Conservation (phyloP, 1,284 basidiomycete species). For the Takashimella tepidaria region DNA sequence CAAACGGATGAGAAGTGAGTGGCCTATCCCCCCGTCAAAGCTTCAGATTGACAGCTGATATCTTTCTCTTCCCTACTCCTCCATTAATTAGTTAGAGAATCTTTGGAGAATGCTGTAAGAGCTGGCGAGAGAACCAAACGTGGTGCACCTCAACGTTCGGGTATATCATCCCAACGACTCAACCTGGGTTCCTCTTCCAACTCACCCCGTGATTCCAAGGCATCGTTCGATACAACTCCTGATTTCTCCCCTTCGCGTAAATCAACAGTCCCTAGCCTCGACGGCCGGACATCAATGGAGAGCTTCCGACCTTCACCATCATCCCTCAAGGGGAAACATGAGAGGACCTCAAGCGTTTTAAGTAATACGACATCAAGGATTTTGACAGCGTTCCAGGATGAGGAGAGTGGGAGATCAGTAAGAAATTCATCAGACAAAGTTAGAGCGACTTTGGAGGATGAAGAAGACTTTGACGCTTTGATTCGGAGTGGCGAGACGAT, state of each 20-base stretch:
- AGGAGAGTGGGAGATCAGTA: slow-evolving; percentile 5
- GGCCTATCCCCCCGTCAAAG: no score
- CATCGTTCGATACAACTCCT: slow-evolving; percentile 10
- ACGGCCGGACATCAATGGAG: slow-evolving; percentile 14
- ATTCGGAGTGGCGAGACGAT: slow-evolving; percentile 81
- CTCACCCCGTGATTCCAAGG: slow-evolving; percentile 17
- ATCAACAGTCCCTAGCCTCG: background rate
- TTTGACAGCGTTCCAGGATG: slow-evolving; percentile 23
- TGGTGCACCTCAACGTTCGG: slow-evolving; percentile 6
- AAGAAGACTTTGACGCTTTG: slow-evolving; percentile 79
- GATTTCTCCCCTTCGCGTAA: background rate
- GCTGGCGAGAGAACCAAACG: slow-evolving; percentile 10
- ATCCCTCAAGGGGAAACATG: slow-evolving; percentile 13
- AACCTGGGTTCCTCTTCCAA: slow-evolving; percentile 7
- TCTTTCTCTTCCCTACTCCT: background rate
- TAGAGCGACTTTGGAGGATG: slow-evolving; percentile 22
- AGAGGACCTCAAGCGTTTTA: slow-evolving; percentile 25
- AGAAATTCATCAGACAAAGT: background rate
- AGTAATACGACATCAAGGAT: slow-evolving; percentile 24
- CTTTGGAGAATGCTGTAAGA: slow-evolving; percentile 26
- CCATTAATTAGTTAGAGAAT: slow-evolving; percentile 23
- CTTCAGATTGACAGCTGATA: background rate
- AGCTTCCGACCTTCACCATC: slow-evolving; percentile 7
- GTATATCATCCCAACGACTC: slow-evolving; percentile 6
- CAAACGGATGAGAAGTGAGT: slow-evolving; percentile 73